Evolutionary conservation across 2,329 filamentous ascomycete genomes (phyloP).

Genomic region (Diaporthe velutina): DNA sequence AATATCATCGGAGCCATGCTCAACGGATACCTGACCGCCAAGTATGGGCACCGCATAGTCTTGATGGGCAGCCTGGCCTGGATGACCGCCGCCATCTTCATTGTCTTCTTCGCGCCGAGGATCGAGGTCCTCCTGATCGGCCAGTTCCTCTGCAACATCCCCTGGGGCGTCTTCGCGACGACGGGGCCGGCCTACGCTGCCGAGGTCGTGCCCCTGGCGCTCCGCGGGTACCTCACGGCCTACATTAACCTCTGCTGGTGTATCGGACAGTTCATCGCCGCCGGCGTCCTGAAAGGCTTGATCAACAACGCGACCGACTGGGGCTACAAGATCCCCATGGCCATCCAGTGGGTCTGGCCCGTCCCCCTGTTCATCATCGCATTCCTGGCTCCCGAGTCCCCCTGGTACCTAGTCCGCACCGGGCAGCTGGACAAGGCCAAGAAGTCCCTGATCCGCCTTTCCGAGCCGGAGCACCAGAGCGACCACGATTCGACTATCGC

Average conservation of each 20-base stretch:
- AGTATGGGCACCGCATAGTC: slow-evolving; percentile 58
- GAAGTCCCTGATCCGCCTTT: slow-evolving; percentile 45
- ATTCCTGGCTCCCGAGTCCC: slow-evolving; percentile 44
- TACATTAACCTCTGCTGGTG: slow-evolving; percentile 46
- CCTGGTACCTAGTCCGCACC: slow-evolving; percentile 43
- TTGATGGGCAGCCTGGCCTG: slow-evolving; percentile 57
- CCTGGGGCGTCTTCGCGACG: slow-evolving; percentile 62
- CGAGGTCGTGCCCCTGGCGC: slow-evolving; percentile 45
- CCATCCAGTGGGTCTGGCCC: slow-evolving; percentile 42
- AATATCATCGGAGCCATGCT: slow-evolving; percentile 55
- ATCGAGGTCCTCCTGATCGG: slow-evolving; percentile 58
- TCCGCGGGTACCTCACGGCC: slow-evolving; percentile 46
- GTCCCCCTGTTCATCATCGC: slow-evolving; percentile 41
- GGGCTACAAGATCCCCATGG: slow-evolving; percentile 46
- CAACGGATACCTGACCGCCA: slow-evolving; percentile 57
- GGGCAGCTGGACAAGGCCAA: slow-evolving; percentile 38
- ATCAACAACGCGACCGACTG: slow-evolving; percentile 43
- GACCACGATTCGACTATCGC: slow-evolving; percentile 54
- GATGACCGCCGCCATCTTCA: slow-evolving; percentile 59
- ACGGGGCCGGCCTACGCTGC: slow-evolving; percentile 53
- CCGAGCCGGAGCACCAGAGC: slow-evolving; percentile 45
- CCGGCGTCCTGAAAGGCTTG: slow-evolving; percentile 42
- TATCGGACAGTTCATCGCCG: slow-evolving; percentile 46
- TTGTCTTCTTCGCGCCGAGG: slow-evolving; percentile 62
- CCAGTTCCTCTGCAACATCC: slow-evolving; percentile 59